phyloP scores from a whole-genome alignment of 768 basidiomycete genomes.

The Clathrus columnatus region DNA sequence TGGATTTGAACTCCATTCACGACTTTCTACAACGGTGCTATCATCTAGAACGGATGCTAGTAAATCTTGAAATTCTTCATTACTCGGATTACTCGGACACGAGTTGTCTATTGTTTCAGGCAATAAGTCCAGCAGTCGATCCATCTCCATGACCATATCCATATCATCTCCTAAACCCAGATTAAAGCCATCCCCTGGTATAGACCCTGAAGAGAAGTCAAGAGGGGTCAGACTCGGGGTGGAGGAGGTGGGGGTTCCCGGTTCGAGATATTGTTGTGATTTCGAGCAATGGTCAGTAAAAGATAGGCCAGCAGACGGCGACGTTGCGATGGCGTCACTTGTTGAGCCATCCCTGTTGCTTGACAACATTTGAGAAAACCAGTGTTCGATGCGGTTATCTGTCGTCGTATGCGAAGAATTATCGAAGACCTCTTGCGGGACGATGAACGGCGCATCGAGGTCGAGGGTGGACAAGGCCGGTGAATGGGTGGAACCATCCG shows the following conservation, averaged over 20 bases:
- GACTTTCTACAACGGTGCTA: slow-evolving; percentile 1
- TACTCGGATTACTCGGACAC: slow-evolving; percentile 9
- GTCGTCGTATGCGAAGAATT: slow-evolving; percentile 20
- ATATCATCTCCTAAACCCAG: slow-evolving; percentile 17
- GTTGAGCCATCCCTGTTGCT: slow-evolving; percentile 34
- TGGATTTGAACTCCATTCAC: slow-evolving; percentile 19
- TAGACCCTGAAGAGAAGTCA: slow-evolving; percentile 18
- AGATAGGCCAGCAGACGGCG: slow-evolving; percentile 6
- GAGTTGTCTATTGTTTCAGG: slow-evolving; percentile 23
- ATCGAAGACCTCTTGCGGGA: slow-evolving; percentile 14
- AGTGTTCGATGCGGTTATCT: slow-evolving; percentile 59
- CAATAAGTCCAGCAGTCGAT: slow-evolving; percentile 49
- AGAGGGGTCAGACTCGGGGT: slow-evolving; percentile 15
- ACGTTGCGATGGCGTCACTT: slow-evolving; percentile 18
- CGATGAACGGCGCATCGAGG: slow-evolving; percentile 18
- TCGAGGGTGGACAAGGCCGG: slow-evolving; percentile 7
- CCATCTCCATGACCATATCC: slow-evolving; percentile 38
- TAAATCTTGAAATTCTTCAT: slow-evolving; percentile 22
- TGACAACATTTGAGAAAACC: slow-evolving; percentile 60
- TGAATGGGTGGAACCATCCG: slow-evolving; percentile 51
- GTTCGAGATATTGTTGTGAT: background rate
- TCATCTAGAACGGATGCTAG: slow-evolving; percentile 19
- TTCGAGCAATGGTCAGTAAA: background rate
- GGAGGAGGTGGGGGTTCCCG: slow-evolving; percentile 1
- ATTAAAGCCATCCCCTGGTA: slow-evolving; percentile 13